Evolutionary conservation across 2,329 filamentous ascomycete species (phyloP).

Genomic region (Magnaporthales sp.): DNA sequence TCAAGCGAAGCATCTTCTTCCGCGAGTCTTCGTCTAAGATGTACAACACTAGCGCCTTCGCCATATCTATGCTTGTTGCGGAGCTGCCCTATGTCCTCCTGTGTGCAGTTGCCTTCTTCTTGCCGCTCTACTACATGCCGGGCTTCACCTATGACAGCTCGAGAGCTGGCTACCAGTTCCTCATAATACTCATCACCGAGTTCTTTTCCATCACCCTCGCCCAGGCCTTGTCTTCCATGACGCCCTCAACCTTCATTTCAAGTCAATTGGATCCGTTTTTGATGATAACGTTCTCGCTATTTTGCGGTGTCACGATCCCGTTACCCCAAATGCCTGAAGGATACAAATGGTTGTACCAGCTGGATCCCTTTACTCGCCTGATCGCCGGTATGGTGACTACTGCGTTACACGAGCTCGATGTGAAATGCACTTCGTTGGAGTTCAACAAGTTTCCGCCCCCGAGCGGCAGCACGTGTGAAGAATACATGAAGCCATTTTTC

Average conservation of each 20-base stretch:
- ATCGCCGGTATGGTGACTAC: slow-evolving; percentile 75
- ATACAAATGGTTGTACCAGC: slow-evolving; percentile 78
- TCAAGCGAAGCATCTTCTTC: slow-evolving; percentile 75
- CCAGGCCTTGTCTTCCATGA: slow-evolving; percentile 68
- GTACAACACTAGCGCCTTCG: slow-evolving; percentile 75
- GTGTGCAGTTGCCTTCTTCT: slow-evolving; percentile 72
- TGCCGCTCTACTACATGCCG: slow-evolving; percentile 79
- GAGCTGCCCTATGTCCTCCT: slow-evolving; percentile 79
- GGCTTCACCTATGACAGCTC: slow-evolving; percentile 55
- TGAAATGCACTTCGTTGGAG: slow-evolving; percentile 53
- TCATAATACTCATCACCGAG: slow-evolving; percentile 77
- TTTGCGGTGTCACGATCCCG: slow-evolving; percentile 82
- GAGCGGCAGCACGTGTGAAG: slow-evolving; percentile 55
- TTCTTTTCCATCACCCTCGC: slow-evolving; percentile 75
- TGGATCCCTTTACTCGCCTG: slow-evolving; percentile 75
- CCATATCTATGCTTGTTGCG: slow-evolving; percentile 66
- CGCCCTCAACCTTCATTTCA: slow-evolving; percentile 70
- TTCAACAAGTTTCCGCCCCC: slow-evolving; percentile 63
- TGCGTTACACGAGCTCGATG: slow-evolving; percentile 57
- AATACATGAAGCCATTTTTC: slow-evolving; percentile 70
- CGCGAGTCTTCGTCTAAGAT: slow-evolving; percentile 80
- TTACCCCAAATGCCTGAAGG: slow-evolving; percentile 68
- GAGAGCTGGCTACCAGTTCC: slow-evolving; percentile 77
- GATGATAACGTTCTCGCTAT: slow-evolving; percentile 74
- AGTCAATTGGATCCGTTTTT: slow-evolving; percentile 75